Conservation (phyloP, 1,284 basidiomycete genomes). For the Ustilago sp. region DNA sequence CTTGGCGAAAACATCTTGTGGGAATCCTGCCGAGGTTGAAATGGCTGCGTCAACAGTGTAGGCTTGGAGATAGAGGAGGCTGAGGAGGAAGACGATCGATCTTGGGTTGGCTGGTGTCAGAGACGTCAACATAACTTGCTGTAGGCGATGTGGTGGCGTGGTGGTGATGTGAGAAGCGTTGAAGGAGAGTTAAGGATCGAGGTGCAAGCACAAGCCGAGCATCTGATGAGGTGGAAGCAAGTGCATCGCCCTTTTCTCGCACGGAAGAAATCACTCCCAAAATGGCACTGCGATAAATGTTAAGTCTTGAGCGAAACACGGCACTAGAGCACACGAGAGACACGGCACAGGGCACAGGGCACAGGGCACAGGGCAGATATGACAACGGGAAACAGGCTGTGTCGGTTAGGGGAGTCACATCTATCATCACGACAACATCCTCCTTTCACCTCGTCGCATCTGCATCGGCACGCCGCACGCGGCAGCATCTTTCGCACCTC, state of each 20-base stretch:
- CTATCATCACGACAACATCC: neutral
- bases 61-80: constrained; percentile 32
- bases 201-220: neutral
- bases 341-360: constrained; percentile 7
- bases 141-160: neutral
- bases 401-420: neutral
- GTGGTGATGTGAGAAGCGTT: neutral
- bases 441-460: neutral
- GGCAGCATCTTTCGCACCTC: too few relatives aligned
- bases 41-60: constrained; percentile 24
- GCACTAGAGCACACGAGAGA: neutral
- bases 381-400: neutral
- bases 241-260: constrained; percentile 12
- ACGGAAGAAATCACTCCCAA: neutral
- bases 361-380: constrained; percentile 4
- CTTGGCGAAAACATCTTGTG: constrained; percentile 51
- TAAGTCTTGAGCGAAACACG: constrained; percentile 13
- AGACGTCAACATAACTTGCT: constrained; percentile 1
- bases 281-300: constrained; percentile 9
- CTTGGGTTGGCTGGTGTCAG: constrained; percentile 19
- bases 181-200: neutral
- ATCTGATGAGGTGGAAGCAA: constrained; percentile 20
- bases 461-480: too few relatives aligned
- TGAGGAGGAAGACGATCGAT: constrained; percentile 32
- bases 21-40: constrained; percentile 41